Evolutionary conservation across 331 rosid species (phyloP).

Genomic region (Acacia concinna): DNA sequence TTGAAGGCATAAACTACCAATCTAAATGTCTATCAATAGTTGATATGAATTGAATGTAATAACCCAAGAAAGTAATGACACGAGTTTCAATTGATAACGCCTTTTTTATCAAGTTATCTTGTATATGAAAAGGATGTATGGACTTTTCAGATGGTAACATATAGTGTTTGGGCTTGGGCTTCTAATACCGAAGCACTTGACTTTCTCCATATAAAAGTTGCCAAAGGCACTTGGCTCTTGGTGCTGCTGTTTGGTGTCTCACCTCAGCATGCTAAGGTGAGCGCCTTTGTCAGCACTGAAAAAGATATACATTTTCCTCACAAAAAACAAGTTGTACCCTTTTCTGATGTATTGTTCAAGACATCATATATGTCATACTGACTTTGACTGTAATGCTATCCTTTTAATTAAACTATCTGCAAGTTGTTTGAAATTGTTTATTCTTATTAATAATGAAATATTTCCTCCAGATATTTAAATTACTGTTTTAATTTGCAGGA

Average conservation of each 20-base stretch:
- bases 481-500: constrained; percentile 46
- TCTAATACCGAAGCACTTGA: neutral
- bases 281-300: neutral
- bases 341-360: neutral
- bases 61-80: neutral
- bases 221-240: neutral
- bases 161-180: neutral
- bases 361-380: neutral
- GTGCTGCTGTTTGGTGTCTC: neutral
- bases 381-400: neutral
- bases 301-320: neutral
- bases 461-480: constrained; percentile 22
- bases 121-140: neutral
- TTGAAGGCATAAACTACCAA: neutral
- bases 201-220: neutral
- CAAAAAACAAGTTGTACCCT: neutral
- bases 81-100: neutral
- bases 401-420: constrained; percentile 9
- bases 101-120: neutral
- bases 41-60: neutral
- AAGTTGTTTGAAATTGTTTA: constrained; percentile 13
- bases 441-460: constrained; percentile 11
- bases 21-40: neutral
- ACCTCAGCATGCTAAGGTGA: neutral
- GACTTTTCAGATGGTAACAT: neutral